Evolutionary conservation across 2,329 filamentous ascomycete species (phyloP), one percentile per base, ranked within the genome.

Genomic region (Emericellopsis cladophorae): DNA sequence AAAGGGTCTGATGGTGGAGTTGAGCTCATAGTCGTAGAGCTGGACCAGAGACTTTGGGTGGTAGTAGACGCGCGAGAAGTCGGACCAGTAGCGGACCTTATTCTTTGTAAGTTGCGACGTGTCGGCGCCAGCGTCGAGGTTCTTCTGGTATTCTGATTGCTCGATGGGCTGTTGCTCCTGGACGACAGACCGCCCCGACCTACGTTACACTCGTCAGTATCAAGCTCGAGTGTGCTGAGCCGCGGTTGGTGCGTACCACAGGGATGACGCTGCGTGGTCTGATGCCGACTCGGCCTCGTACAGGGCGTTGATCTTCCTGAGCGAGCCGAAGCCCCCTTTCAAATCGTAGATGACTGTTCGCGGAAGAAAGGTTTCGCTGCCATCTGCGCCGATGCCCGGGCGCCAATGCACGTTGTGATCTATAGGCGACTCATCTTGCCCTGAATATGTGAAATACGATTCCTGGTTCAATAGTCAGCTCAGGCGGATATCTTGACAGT

Each of bases 291-390:
- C 57, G 23, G 62, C 58, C 44, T 89, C 83, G 54, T 96, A 96
- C 3, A 98, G 68, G 3, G 87, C 81, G 59, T 95, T 95, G 48
- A 89, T 81, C 62, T 89, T 88, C 50, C 80, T 76, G 50, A 98
- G 64, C 7, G 87, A 84, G 6, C 92, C 92, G 61, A 96, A 96
- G 1, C 84, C 86, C 24, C 87, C 86, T 58, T 96, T 96, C 29
- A 96, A 70, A 55, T 98, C 92, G 58, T 98, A 98, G 44, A 98
- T 84, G 44, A 98, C 68, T 1, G 89, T 87, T 47, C 92, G 76
- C 4, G 92, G 92, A 37, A 89, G 90, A 56, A 84, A 98, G 0
- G 92, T 98, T 49, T 98, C 92, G 7, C 78, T 71, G 15, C 89
- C 88, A 62, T 93, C 86, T 1, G 79, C 78, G 16, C 83, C 87